Base-by-base conservation (phyloP, 768 basidiomycete species). In the Rhodotorula paludigena region DNA sequence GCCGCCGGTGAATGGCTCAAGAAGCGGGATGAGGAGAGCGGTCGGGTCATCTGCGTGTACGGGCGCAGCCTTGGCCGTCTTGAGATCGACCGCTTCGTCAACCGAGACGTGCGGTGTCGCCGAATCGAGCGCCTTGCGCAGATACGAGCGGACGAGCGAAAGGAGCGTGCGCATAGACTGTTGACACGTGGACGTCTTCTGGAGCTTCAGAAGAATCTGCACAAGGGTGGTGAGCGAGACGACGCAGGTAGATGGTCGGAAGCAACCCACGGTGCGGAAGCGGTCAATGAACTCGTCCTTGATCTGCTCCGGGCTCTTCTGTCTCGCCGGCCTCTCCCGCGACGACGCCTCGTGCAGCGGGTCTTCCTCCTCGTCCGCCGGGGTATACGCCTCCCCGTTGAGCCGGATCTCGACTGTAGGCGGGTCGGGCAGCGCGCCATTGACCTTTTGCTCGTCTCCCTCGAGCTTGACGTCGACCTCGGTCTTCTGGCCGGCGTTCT, bases 21-120 rank as follows among this genome's bases (percentile, higher is more conserved):
- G 62, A 30, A 71, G 57, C n/a, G 89, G 89, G 66, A 92, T 89
- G 73, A 92, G 82, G 32, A 92, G 80, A 76, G 91, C 89, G 2
- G 89, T 41, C 21, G 59, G 49, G 33, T 60, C 59, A 10, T 11
- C 44, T 11, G 14, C 21, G 5, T 33, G 28, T 1, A 12, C 15
- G 5, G 16, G 45, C 4, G 36, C n/a, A 7, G n/a, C 33, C 3
- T 32, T 35, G 5, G 18, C 35, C 5, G 45, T 20, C n/a, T n/a
- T n/a, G 33, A 15, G 10, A 7, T 88, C 53, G 89, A 54, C 42
- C 28, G 63, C 30, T 16, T 44, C 18, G 23, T 57, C 32, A 32
- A 71, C 12, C 1, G 52, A 30, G 1, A 56, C 39, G 3, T 18
- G 11, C 5, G 53, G 65, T n/a, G 38, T 39, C 16, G 48, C 45